phyloP scores from a whole-genome alignment of 1,284 basidiomycete species.

The Fereydounia khargensis region DNA sequence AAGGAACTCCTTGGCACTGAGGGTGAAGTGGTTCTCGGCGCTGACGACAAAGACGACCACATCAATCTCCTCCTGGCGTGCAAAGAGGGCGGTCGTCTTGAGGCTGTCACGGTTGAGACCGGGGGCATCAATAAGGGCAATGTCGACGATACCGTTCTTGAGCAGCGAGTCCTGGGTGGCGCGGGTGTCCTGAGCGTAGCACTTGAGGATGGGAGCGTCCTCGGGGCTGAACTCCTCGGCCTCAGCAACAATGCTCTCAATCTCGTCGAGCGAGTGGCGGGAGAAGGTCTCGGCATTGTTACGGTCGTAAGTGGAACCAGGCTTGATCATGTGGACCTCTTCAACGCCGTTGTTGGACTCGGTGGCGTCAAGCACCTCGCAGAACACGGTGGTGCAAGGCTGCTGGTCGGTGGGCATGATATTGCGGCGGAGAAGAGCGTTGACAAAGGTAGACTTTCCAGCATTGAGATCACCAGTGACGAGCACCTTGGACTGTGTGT shows the following conservation, averaged over 20 bases:
- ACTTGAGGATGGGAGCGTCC: conserved; percentile 57
- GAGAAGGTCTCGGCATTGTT: conserved; percentile 75
- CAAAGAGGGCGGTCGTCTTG: conserved; percentile 93
- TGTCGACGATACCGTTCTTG: conserved; percentile 94
- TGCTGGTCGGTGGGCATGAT: conserved; percentile 97
- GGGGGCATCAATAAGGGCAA: conserved; percentile 96
- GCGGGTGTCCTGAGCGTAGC: conserved; percentile 54
- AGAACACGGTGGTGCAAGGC: conserved; percentile 94
- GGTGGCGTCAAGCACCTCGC: conserved; percentile 89
- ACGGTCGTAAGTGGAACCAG: conserved; percentile 70
- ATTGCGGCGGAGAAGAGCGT: conserved; percentile 74
- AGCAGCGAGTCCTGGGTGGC: conserved; percentile 44
- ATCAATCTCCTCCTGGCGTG: conserved; percentile 96
- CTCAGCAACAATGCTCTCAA: conserved; percentile 73
- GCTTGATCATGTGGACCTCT: conserved; percentile 68
- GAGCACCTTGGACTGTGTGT: conserved; percentile 91
- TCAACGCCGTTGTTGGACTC: conserved; percentile 74
- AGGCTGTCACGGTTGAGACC: conserved; percentile 93
- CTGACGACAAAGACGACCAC: conserved; percentile 98
- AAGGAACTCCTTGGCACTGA: conserved; percentile 93
- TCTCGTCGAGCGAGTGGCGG: conserved; percentile 67
- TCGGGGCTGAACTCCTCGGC: conserved; percentile 69
- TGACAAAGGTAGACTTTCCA: conserved; percentile 97
- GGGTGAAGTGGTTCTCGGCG: conserved; percentile 97
- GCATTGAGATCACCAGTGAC: conserved; percentile 99